phyloP scores from a whole-genome alignment of 768 basidiomycete genomes.

The Suillus luteus region DNA sequence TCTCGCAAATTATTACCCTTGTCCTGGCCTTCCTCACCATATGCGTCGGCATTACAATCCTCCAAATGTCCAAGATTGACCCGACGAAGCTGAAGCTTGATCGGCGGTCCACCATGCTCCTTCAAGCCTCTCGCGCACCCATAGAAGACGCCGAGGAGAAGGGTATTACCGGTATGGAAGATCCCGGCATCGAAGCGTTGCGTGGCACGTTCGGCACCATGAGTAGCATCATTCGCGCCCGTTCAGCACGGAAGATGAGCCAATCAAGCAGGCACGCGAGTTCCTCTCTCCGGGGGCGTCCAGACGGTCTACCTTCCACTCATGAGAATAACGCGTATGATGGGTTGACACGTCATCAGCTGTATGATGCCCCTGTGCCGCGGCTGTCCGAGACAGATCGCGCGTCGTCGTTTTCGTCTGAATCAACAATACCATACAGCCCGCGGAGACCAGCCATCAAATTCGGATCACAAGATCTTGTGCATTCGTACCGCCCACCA shows the following conservation, averaged over 20 bases:
- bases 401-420: constrained; percentile 32
- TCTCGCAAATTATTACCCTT: constrained; percentile 81
- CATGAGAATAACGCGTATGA: constrained; percentile 32
- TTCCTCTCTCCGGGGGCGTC: constrained; percentile 21
- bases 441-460: constrained; percentile 63
- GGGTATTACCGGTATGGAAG: constrained; percentile 61
- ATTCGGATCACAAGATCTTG: constrained; percentile 71
- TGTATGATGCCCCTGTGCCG: constrained; percentile 89
- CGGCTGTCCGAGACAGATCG: constrained; percentile 42
- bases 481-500: constrained; percentile 71
- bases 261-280: constrained; percentile 42
- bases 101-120: constrained; percentile 83
- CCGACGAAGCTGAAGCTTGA: constrained; percentile 84
- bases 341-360: constrained; percentile 74
- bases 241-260: constrained; percentile 53
- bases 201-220: constrained; percentile 90
- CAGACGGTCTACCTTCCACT: constrained; percentile 25
- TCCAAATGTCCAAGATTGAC: constrained; percentile 96
- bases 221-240: constrained; percentile 84
- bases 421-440: constrained; percentile 30
- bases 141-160: constrained; percentile 68
- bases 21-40: constrained; percentile 92
- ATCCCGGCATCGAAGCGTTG: constrained; percentile 91
- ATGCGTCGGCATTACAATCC: constrained; percentile 88
- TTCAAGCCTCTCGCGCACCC: constrained; percentile 78